Evolutionary conservation across 2,329 filamentous ascomycete genomes (phyloP).

Genomic region (Fusarium longipes): DNA sequence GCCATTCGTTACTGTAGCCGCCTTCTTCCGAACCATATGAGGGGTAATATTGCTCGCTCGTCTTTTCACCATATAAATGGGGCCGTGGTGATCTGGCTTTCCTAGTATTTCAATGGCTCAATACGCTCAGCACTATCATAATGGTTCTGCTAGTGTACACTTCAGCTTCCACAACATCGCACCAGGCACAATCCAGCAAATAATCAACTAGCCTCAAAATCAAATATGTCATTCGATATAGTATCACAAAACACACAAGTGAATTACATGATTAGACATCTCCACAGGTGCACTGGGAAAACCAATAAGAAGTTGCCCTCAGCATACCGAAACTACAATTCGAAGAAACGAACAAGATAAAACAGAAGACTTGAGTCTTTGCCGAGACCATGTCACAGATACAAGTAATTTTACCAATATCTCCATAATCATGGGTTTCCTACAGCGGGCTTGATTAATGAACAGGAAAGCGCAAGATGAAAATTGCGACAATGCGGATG

Average conservation of each 20-base stretch:
- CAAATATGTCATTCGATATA: not conserved
- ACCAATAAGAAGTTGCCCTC: not conserved
- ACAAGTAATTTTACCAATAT: not conserved
- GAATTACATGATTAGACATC: not conserved
- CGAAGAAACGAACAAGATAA: not conserved
- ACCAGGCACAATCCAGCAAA: not conserved
- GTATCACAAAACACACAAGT: not conserved
- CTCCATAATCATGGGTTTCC: conserved; percentile 29
- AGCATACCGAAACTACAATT: not conserved
- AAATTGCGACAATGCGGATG: conserved; percentile 36
- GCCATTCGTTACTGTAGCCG: conserved; percentile 16
- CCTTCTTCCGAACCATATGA: not conserved
- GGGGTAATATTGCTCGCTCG: not conserved
- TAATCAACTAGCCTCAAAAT: not conserved
- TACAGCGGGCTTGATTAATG: conserved; percentile 27
- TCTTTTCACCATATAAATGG: not conserved
- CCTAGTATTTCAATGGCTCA: not conserved
- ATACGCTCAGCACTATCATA: not conserved
- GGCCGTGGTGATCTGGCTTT: not conserved
- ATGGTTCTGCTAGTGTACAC: conserved; percentile 13
- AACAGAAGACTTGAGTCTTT: not conserved
- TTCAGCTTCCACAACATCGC: not conserved
- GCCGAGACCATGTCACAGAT: not conserved
- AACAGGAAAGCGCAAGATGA: conserved; percentile 33
- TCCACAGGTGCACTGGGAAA: not conserved